These are phyloP conservation scores for Pichia phayaonensis DNA, from an alignment of 805 yeast species.

Conservation along the genomic window DNA sequence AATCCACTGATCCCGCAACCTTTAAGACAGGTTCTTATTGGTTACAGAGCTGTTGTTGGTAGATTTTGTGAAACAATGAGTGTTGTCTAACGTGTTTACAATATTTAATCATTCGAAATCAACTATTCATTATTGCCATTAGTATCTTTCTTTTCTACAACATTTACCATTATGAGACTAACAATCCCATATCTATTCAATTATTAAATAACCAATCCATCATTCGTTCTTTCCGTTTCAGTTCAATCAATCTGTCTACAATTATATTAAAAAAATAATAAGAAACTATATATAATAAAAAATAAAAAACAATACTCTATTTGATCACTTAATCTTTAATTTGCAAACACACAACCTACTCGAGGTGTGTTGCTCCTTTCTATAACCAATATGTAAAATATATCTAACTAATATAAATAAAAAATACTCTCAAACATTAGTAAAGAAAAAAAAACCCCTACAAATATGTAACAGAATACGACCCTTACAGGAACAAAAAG, in stretches of 20 bases:
- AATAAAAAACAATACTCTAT: not conserved
- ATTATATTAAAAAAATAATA: not conserved
- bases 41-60: slow-evolving; percentile 9
- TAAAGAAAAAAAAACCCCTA: not conserved
- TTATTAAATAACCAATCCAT: not conserved
- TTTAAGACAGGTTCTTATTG: slow-evolving; percentile 9
- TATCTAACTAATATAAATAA: not conserved
- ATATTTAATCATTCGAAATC: no score
- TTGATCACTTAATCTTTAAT: not conserved
- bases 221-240: not conserved
- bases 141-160: not conserved
- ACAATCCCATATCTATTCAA: not conserved
- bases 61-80: slow-evolving; percentile 11
- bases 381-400: not conserved
- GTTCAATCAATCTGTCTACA: not conserved
- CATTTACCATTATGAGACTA: not conserved
- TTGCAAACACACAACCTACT: not conserved
- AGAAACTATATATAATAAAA: no score
- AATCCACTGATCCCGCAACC: slow-evolving; percentile 32
- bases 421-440: not conserved
- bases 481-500: not conserved
- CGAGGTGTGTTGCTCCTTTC: not conserved
- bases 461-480: no score
- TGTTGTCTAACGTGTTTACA: slow-evolving; percentile 2
- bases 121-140: not conserved